Evolutionary conservation across 2,329 filamentous ascomycete species (phyloP), one percentile per base, ranked within the genome.

Genomic region (Aspergillus piperis): DNA sequence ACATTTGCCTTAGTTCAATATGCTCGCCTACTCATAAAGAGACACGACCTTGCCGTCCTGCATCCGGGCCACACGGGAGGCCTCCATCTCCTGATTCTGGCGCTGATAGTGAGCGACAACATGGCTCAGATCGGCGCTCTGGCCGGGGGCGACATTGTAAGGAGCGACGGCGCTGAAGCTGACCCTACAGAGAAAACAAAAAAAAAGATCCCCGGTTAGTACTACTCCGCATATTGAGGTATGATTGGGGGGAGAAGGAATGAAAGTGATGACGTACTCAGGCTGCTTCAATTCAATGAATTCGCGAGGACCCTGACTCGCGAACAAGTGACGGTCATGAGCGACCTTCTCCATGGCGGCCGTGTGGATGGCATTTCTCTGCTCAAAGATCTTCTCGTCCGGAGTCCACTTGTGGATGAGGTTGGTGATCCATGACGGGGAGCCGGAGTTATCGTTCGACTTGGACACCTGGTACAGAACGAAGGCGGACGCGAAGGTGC

Each of bases 21-120:
- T 49, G 39, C 21, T 67, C 61, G 59, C 70, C 69, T 78, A 78
- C 32, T 81, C 77, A 64, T 80, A 80, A 54, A 80, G 59, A 54
- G 76, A 78, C 55, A 73, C 68, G 55, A 77, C 75, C 65, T 80
- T 79, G 66, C 76, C 76, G 61, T 77, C 73, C 71, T 80, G 74
- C 71, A 75, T 73, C 57, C 77, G 76, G 41, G 72, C 73, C 64
- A 83, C 73, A 73, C 85, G 86, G 70, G 79, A 79, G 71, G 82
- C 83, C 62, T 89, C 84, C 60, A 80, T 80, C 61, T 84, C 82
- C 70, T 78, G 77, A 59, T 85, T 82, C 69, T 84, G 71, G 69
- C 82, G 82, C 73, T 86, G 78, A 72, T 88, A 90, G 76, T 89
- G 86, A 30, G 82, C 83, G 61, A 87, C 84, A 58, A 89, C 79